phyloP scores from a whole-genome alignment of 1,139 yeast genomes.

The Geotrichum phurueaensis region DNA sequence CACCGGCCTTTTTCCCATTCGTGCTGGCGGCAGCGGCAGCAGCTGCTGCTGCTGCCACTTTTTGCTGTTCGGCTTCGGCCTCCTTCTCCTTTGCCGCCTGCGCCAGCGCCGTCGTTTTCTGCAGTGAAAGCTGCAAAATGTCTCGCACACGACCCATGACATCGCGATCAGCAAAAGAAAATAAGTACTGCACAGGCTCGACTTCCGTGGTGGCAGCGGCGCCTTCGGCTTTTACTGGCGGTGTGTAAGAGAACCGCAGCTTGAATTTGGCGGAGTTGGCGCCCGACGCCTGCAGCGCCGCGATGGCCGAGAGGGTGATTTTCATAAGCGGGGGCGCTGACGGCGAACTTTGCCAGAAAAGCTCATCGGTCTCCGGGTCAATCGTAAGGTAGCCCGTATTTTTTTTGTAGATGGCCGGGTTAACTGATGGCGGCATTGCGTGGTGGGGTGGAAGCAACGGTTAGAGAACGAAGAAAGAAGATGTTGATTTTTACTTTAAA shows the following conservation, averaged over 20 bases:
- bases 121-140: slow-evolving; percentile 60
- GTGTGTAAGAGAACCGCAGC: slow-evolving; percentile 43
- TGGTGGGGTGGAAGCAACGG: background rate
- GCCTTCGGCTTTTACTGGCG: slow-evolving; percentile 26
- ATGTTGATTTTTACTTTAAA: background rate
- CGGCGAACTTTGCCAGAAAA: slow-evolving; percentile 24
- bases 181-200: slow-evolving; percentile 40
- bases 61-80: slow-evolving; percentile 46
- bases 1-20: slow-evolving; percentile 27
- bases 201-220: slow-evolving; percentile 33
- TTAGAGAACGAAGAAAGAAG: background rate
- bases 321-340: slow-evolving; percentile 19
- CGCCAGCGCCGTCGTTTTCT: slow-evolving; percentile 14
- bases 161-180: slow-evolving; percentile 63
- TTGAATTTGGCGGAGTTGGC: slow-evolving; percentile 65
- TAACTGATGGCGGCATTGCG: slow-evolving; percentile 16
- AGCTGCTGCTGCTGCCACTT: slow-evolving; percentile 22
- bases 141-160: slow-evolving; percentile 72
- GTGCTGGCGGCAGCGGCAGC: slow-evolving; percentile 30
- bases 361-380: slow-evolving; percentile 21
- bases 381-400: slow-evolving; percentile 26
- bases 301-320: slow-evolving; percentile 31
- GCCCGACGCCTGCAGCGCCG: slow-evolving; percentile 69
- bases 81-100: slow-evolving; percentile 40
- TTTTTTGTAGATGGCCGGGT: slow-evolving; percentile 30